phyloP scores from a whole-genome alignment of 768 basidiomycete species.

The Phanerodontia chrysosporium region DNA sequence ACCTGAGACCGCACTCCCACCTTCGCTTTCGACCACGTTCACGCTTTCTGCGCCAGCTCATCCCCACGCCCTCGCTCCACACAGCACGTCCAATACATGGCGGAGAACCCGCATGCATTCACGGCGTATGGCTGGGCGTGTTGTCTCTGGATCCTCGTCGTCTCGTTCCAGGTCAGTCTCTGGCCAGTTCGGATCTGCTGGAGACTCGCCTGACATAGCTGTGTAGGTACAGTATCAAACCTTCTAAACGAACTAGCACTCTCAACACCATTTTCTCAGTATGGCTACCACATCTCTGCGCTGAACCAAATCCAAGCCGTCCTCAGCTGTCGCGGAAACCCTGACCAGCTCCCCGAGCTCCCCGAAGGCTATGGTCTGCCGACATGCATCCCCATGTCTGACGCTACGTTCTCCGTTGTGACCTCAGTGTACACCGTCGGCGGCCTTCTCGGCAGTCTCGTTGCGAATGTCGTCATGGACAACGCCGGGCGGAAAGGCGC shows the following conservation, averaged over 20 bases:
- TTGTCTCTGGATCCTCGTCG: slow-evolving; percentile 63
- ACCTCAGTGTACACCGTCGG: slow-evolving; percentile 87
- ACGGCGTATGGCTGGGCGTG: slow-evolving; percentile 61
- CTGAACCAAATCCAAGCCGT: slow-evolving; percentile 85
- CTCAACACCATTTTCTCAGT: slow-evolving; percentile 35
- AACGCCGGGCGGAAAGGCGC: slow-evolving; percentile 68
- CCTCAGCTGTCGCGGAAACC: slow-evolving; percentile 56
- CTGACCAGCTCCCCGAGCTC: slow-evolving; percentile 13
- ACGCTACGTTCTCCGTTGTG: slow-evolving; percentile 73
- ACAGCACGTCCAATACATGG: neutral
- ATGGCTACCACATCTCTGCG: slow-evolving; percentile 91
- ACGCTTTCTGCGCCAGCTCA: too few relatives aligned
- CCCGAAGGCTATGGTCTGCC: slow-evolving; percentile 40
- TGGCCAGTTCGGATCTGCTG: neutral
- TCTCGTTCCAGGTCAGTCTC: slow-evolving; percentile 47
- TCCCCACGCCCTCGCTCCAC: neutral
- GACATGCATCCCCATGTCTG: slow-evolving; percentile 76
- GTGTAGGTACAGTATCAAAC: slow-evolving; percentile 1
- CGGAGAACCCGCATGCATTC: slow-evolving; percentile 33
- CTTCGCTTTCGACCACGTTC: neutral
- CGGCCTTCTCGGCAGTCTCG: slow-evolving; percentile 73
- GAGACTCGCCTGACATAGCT: neutral
- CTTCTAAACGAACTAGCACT: neutral
- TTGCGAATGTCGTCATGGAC: slow-evolving; percentile 67
- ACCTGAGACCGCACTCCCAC: neutral